Evolutionary conservation across 495 filamentous ascomycete species (phyloP).

Genomic region (Penicillium tannophilum): DNA sequence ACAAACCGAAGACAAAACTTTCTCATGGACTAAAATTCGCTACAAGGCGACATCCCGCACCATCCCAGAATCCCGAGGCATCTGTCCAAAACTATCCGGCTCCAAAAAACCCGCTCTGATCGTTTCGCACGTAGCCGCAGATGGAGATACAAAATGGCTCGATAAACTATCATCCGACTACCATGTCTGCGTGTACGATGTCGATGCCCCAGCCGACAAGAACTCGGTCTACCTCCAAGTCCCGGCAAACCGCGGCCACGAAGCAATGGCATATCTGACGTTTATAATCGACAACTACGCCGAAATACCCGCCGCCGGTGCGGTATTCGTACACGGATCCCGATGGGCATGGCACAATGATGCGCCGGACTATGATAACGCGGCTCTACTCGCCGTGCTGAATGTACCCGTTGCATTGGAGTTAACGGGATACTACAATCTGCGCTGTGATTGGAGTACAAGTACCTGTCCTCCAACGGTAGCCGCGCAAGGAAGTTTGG

Average conservation of each 20-base stretch:
- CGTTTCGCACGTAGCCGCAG: conserved; percentile 37
- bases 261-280: conserved; percentile 67
- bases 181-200: conserved; percentile 55
- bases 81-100: conserved; percentile 36
- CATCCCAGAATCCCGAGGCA: conserved; percentile 31
- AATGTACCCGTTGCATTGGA: conserved; percentile 35
- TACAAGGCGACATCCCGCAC: conserved; percentile 35
- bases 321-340: conserved; percentile 48
- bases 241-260: conserved; percentile 66
- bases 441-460: conserved; percentile 50
- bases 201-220: conserved; percentile 51
- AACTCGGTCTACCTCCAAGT: conserved; percentile 48
- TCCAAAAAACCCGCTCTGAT: conserved; percentile 42
- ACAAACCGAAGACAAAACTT: conserved; percentile 26
- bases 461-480: conserved; percentile 36
- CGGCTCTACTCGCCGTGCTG: conserved; percentile 35
- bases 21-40: conserved; percentile 40
- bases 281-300: conserved; percentile 71
- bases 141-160: conserved; percentile 43
- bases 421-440: conserved; percentile 44
- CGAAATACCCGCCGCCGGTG: conserved; percentile 49
- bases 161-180: conserved; percentile 32
- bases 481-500: conserved; percentile 41
- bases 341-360: conserved; percentile 52
- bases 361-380: conserved; percentile 43